Evolutionary conservation across 1,284 basidiomycete genomes (phyloP).

Genomic region (Ustilago nuda): DNA sequence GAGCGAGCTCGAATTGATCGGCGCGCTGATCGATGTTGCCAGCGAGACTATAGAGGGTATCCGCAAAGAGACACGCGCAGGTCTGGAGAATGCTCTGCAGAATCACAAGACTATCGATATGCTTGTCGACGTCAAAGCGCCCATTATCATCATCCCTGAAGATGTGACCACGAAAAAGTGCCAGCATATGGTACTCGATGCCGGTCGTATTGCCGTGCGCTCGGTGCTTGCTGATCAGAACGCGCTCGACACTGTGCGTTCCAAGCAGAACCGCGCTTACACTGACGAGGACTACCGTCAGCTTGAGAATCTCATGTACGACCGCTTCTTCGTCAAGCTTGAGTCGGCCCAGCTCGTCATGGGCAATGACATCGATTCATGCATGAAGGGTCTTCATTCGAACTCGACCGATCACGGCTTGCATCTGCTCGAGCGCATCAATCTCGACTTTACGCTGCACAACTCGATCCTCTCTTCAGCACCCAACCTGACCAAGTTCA

Average conservation of each 20-base stretch:
- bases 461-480: constrained; percentile 92
- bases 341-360: constrained; percentile 92
- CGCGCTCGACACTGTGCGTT: constrained; percentile 81
- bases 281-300: constrained; percentile 87
- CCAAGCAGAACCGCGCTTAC: constrained; percentile 88
- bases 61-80: constrained; percentile 92
- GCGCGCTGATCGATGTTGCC: constrained; percentile 78
- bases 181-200: constrained; percentile 92
- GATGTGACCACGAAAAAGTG: constrained; percentile 80
- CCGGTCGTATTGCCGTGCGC: constrained; percentile 93
- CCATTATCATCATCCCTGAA: constrained; percentile 96
- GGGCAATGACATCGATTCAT: constrained; percentile 84
- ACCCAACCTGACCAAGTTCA: constrained; percentile 87
- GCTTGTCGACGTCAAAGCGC: constrained; percentile 95
- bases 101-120: constrained; percentile 95
- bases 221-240: constrained; percentile 89
- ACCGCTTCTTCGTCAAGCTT: constrained; percentile 86
- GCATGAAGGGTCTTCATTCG: constrained; percentile 74
- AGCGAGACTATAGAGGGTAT: constrained; percentile 94
- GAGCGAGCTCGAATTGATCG: constrained; percentile 94
- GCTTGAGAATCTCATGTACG: constrained; percentile 96
- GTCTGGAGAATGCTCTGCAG: constrained; percentile 91
- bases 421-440: constrained; percentile 90
- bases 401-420: constrained; percentile 73
- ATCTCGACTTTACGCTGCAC: constrained; percentile 88